Evolutionary conservation across 179 eudicot genomes (phyloP), one percentile per base, ranked within the genome.

Genomic region (Nepenthes alata): DNA sequence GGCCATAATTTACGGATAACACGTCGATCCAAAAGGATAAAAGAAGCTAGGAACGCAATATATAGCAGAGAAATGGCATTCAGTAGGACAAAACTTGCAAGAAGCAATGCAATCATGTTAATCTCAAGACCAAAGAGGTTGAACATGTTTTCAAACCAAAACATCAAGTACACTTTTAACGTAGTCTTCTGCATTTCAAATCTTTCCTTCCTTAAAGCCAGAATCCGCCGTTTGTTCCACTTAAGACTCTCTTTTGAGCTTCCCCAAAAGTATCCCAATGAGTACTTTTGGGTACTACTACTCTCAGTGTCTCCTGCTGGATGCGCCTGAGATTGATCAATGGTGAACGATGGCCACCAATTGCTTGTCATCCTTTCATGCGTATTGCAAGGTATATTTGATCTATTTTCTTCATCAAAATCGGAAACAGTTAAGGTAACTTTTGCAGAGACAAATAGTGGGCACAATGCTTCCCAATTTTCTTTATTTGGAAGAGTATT

Each of bases 81-180:
- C 73, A 94, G 70, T 68, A 94, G 68, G 47, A 82, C 89, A 74
- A 91, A 94, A 66, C 99, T 94, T 60, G 91, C 78, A 53, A 94
- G 78, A 71, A 94, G 86, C 79, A 94, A 67, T 16, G 79, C 91
- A 68, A 91, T 78, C 99, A 90, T 87, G 69, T 84, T 94, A 47
- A 94, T 90, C 83, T 94, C 99, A 39, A 94, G 91, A 41, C 99
- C 97, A 75, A 87, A 91, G 62, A 94, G 91, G 69, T 84, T 90
- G 72, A 91, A 90, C 81, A 83, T 77, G 73, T 94, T 94, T 74
- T 94, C 99, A 53, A 81, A 67, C 99, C 99, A 91, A 72, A 85
- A 94, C 82, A 83, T 94, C 77, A 94, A 68, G 70, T 87, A 94
- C 47, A 84, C 81, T 72, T 91, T 91, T 66, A 94, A 78, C 10